Conservation (phyloP, 495 filamentous ascomycete genomes). For the Xylona heveae region DNA sequence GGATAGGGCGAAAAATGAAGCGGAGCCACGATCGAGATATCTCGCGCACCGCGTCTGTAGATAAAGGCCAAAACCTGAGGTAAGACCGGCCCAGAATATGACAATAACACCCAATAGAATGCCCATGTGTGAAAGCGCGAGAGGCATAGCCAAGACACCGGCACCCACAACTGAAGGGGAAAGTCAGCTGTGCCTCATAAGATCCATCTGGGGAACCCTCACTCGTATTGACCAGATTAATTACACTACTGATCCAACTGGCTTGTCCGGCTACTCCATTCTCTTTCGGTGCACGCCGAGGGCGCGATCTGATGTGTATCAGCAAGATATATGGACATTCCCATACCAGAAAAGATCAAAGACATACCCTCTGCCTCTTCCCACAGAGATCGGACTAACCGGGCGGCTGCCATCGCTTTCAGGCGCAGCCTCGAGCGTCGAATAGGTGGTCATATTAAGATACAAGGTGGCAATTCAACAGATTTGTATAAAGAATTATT, state of each 20-base stretch:
- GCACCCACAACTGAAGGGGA: conserved; percentile 57
- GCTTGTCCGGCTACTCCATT: conserved; percentile 43
- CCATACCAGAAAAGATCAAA: conserved; percentile 4
- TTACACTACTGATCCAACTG: conserved; percentile 74
- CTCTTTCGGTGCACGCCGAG: conserved; percentile 27
- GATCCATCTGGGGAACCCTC: conserved; percentile 12
- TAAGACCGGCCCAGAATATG: conserved; percentile 75
- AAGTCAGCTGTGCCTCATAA: conserved; percentile 5
- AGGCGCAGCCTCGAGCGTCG: conserved; percentile 15
- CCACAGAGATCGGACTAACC: conserved; percentile 16
- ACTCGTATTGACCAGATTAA: conserved; percentile 94
- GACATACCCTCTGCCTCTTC: conserved; percentile 15
- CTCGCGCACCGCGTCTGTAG: conserved; percentile 80
- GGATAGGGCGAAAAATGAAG: conserved; percentile 80
- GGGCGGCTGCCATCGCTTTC: conserved; percentile 16
- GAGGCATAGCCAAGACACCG: conserved; percentile 84
- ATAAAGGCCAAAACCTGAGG: conserved; percentile 83
- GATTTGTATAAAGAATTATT: too few species aligned
- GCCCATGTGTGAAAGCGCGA: conserved; percentile 79
- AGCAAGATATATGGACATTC: conserved; percentile 6
- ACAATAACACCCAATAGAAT: conserved; percentile 64
- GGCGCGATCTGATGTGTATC: conserved; percentile 19
- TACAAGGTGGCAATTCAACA: too few species aligned
- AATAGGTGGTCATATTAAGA: conserved; percentile 15
- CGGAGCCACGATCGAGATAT: conserved; percentile 67